Evolutionary conservation across 108 stramenopile genomes (phyloP).

Genomic region (Aureococcus anophagefferens): DNA sequence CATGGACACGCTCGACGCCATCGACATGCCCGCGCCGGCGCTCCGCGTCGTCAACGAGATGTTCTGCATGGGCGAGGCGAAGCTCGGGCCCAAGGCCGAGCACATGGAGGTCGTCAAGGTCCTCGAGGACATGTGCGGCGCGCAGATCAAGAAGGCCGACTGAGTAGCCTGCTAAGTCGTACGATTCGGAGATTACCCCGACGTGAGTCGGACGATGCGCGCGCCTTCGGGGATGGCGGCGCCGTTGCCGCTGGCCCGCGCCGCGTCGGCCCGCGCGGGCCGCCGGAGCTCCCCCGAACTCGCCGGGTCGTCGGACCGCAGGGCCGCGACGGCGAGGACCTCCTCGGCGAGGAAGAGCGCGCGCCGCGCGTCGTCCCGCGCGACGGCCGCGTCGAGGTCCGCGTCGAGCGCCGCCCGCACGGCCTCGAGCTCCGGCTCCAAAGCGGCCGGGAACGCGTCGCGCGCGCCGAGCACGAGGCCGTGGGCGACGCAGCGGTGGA

Average conservation of each 20-base stretch:
- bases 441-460: not conserved
- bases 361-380: too few relatives aligned
- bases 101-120: slow-evolving; percentile 4
- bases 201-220: too few relatives aligned
- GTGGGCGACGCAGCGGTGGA: not conserved
- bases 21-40: not conserved
- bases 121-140: slow-evolving; percentile 2
- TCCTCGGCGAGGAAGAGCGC: too few relatives aligned
- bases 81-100: not conserved
- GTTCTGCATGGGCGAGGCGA: not conserved
- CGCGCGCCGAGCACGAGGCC: not conserved
- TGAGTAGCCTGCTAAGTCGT: too few relatives aligned
- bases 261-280: too few relatives aligned
- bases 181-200: too few relatives aligned
- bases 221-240: too few relatives aligned
- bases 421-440: not conserved
- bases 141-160: too few relatives aligned
- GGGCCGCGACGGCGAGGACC: too few relatives aligned
- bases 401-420: not conserved
- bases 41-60: not conserved
- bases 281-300: too few relatives aligned
- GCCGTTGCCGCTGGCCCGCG: too few relatives aligned
- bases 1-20: not conserved
- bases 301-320: too few relatives aligned
- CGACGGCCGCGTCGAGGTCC: not conserved